phyloP scores from a whole-genome alignment of 2,329 filamentous ascomycete genomes.

The Elsinoe ampelina region DNA sequence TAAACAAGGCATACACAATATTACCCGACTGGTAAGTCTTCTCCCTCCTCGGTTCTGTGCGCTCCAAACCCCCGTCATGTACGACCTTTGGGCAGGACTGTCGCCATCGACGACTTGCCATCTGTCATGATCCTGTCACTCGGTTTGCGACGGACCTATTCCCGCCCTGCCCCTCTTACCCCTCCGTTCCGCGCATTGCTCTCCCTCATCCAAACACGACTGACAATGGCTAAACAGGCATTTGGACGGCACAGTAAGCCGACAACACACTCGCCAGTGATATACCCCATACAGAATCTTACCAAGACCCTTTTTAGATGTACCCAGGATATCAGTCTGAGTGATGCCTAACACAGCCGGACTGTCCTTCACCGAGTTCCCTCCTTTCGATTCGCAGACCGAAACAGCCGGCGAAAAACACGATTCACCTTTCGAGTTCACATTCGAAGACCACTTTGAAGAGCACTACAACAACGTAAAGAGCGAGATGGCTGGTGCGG shows the following conservation, averaged over 20 bases:
- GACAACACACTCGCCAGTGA: conserved; percentile 34
- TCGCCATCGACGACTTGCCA: background rate
- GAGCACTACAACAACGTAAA: conserved; percentile 17
- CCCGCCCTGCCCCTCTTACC: background rate
- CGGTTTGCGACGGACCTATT: background rate
- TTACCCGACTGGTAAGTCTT: conserved; percentile 9
- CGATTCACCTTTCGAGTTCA: conserved; percentile 28
- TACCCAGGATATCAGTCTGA: conserved; percentile 12
- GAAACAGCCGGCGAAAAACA: conserved; percentile 22
- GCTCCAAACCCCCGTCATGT: background rate
- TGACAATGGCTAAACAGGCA: conserved; percentile 12
- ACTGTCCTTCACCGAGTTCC: conserved; percentile 26
- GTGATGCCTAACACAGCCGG: conserved; percentile 15
- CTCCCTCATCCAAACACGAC: background rate
- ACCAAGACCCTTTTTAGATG: conserved; percentile 14
- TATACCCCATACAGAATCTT: conserved; percentile 23
- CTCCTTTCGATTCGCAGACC: conserved; percentile 25
- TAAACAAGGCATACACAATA: conserved; percentile 2
- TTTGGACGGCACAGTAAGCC: conserved; percentile 26
- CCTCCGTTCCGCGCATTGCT: background rate
- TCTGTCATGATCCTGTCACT: conserved; percentile 1
- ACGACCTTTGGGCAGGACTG: conserved; percentile 2
- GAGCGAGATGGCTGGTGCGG: conserved; percentile 44
- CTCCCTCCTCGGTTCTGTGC: background rate
- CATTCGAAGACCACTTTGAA: conserved; percentile 23